Evolutionary conservation across 805 yeast species (phyloP).

Genomic region (Candida montana): DNA sequence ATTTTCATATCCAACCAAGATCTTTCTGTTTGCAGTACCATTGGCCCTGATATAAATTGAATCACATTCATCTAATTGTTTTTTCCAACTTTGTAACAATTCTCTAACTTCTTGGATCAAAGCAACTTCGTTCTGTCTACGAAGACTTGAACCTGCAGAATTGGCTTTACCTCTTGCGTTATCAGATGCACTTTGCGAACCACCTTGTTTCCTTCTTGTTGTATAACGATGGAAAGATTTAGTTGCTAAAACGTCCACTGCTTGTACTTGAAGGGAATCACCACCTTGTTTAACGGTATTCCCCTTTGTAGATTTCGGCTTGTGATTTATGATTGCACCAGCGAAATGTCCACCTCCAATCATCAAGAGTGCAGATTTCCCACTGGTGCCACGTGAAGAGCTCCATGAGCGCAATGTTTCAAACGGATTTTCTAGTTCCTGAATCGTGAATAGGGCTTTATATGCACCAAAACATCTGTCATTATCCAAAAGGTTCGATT

Average conservation of each 20-base stretch:
- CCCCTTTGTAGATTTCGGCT: constrained; percentile 50
- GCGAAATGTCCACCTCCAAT: constrained; percentile 98
- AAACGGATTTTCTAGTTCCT: constrained; percentile 44
- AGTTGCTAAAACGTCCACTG: constrained; percentile 61
- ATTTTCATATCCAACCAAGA: constrained; percentile 62
- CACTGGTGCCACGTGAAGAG: constrained; percentile 10
- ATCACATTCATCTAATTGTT: constrained; percentile 53
- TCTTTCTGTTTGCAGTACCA: constrained; percentile 60
- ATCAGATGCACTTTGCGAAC: constrained; percentile 90
- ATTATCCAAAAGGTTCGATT: constrained; percentile 40
- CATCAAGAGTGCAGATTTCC: constrained; percentile 78
- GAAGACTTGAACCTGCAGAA: constrained; percentile 87
- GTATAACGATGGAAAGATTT: constrained; percentile 94
- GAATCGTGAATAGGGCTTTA: constrained; percentile 50
- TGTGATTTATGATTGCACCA: constrained; percentile 84
- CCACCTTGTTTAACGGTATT: constrained; percentile 44
- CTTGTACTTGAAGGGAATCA: constrained; percentile 50
- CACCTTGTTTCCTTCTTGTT: constrained; percentile 96
- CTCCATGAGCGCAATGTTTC: constrained; percentile 39
- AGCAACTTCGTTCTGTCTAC: constrained; percentile 87
- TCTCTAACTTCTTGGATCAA: constrained; percentile 73
- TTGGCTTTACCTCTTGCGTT: constrained; percentile 92
- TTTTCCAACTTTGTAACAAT: constrained; percentile 60
- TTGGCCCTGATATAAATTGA: constrained; percentile 76
- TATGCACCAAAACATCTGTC: constrained; percentile 58